These are phyloP conservation scores for Aeschynomene evenia DNA, from an alignment of 306 rosid genomes.

Conservation along the genomic window DNA sequence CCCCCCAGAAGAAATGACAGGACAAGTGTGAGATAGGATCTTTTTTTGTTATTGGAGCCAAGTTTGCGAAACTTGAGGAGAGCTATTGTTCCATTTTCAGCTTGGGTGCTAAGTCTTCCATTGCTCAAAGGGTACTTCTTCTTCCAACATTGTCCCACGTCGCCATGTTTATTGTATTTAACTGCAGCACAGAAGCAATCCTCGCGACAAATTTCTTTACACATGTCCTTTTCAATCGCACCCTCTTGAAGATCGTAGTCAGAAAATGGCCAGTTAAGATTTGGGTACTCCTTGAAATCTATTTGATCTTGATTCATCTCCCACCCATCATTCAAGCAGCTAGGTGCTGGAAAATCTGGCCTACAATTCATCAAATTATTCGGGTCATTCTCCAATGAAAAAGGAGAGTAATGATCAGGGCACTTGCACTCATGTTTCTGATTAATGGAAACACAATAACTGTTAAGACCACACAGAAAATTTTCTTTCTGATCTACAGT, in stretches of 20 bases:
- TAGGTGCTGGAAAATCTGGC: conserved; percentile 33
- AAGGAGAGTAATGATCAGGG: conserved; percentile 23
- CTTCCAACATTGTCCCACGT: not conserved
- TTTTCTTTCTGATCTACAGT: no score
- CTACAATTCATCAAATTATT: conserved; percentile 30
- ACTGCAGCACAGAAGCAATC: not conserved
- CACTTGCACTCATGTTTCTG: conserved; percentile 17
- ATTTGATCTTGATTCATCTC: conserved; percentile 4
- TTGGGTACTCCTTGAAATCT: not conserved
- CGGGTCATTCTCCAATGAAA: not conserved
- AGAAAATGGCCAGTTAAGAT: conserved; percentile 24
- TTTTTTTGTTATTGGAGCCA: not conserved
- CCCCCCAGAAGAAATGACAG: conserved; percentile 32
- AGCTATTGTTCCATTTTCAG: not conserved
- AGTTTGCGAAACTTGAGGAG: not conserved
- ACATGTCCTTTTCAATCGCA: not conserved
- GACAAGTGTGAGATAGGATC: not conserved
- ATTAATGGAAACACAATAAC: no score
- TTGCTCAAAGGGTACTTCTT: conserved; percentile 34
- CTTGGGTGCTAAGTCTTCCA: not conserved
- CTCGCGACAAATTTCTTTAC: not conserved
- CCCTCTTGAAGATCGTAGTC: not conserved
- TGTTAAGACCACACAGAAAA: no score
- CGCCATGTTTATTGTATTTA: not conserved
- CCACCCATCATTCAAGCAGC: conserved; percentile 17